phyloP scores from a whole-genome alignment of 1,284 basidiomycete species.

The Ceratobasidium sp. region DNA sequence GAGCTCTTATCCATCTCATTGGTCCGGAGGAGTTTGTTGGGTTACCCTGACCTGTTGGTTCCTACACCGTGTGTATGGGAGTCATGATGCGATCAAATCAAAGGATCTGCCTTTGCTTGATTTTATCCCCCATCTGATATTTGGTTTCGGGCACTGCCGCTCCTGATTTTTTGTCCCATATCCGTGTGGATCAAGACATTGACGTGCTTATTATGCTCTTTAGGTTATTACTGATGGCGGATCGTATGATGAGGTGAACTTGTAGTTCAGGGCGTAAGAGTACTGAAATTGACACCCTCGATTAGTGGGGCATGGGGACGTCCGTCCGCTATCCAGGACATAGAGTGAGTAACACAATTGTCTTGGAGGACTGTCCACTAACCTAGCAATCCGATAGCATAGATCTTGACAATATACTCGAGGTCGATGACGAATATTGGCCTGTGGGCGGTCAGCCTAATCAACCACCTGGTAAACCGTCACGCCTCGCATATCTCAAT shows the following conservation, averaged over 20 bases:
- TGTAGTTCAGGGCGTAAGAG: neutral
- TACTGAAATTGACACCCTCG: neutral
- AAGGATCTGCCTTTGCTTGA: too few species aligned
- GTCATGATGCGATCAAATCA: too few species aligned
- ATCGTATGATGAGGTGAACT: conserved; percentile 24
- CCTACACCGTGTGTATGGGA: neutral
- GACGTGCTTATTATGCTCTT: too few species aligned
- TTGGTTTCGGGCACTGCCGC: too few species aligned
- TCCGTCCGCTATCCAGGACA: conserved; percentile 33
- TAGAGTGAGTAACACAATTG: conserved; percentile 5
- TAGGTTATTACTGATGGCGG: conserved; percentile 20
- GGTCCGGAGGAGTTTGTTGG: neutral
- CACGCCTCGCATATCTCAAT: conserved; percentile 5
- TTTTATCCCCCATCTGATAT: too few species aligned
- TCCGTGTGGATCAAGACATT: too few species aligned
- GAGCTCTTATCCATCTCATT: too few species aligned
- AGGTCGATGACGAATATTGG: conserved; percentile 37
- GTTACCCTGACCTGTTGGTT: neutral
- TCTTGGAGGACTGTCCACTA: neutral
- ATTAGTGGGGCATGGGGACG: conserved; percentile 17
- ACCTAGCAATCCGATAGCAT: neutral
- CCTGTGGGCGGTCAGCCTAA: neutral
- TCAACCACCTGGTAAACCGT: conserved; percentile 13
- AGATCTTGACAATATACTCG: conserved; percentile 24
- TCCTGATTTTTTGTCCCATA: too few species aligned